phyloP scores from a whole-genome alignment of 306 rosid species.

The Dalbergia oliveri region DNA sequence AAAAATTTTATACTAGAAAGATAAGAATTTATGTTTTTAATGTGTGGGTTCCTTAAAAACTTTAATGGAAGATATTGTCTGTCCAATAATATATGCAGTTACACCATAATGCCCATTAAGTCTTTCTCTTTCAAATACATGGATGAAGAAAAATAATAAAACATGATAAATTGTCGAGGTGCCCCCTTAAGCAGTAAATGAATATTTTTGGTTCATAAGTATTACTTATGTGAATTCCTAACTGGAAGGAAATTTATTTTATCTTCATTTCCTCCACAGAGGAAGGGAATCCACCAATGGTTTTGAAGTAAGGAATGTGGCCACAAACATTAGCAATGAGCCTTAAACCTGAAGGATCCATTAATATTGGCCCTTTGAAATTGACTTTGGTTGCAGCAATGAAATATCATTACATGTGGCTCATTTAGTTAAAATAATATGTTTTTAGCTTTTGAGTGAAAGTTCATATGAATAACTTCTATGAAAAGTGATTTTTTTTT shows the following conservation, averaged over 20 bases:
- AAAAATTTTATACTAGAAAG: too few relatives aligned
- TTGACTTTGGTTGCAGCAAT: neutral
- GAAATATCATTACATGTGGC: neutral
- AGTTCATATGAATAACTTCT: too few relatives aligned
- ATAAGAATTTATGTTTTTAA: too few relatives aligned
- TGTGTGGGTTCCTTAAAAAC: too few relatives aligned
- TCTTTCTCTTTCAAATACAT: slow-evolving; percentile 68
- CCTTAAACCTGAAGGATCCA: slow-evolving; percentile 57
- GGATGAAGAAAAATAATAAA: neutral
- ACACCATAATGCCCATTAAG: slow-evolving; percentile 65
- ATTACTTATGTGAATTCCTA: neutral
- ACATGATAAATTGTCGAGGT: too few relatives aligned
- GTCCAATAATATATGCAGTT: neutral
- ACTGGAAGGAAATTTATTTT: neutral
- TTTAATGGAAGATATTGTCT: too few relatives aligned
- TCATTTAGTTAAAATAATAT: too few relatives aligned
- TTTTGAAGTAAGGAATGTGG: slow-evolving; percentile 59
- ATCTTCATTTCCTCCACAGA: slow-evolving; percentile 74
- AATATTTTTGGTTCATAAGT: too few relatives aligned
- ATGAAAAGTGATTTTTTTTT: too few relatives aligned
- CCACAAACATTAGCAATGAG: slow-evolving; percentile 49
- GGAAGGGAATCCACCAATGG: slow-evolving; percentile 69
- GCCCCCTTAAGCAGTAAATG: neutral
- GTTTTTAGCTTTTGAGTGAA: too few relatives aligned
- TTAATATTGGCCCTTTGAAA: neutral